Percentiles rank a stretch among this genome's conserved stretches.
Conservation (phyloP, 345 rosid species). For the Salix dunnii region DNA sequence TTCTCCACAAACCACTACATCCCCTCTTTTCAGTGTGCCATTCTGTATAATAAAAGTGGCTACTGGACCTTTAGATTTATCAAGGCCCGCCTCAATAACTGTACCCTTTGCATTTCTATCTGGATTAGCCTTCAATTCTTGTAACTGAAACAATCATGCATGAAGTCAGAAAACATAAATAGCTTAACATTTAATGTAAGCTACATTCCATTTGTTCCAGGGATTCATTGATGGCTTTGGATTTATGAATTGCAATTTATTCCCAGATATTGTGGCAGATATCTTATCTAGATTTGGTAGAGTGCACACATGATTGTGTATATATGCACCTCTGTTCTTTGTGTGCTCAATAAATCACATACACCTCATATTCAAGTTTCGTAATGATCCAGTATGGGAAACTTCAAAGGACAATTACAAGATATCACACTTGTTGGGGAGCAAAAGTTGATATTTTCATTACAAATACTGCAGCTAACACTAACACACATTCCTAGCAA, state of each 20-base stretch:
- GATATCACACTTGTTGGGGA: not conserved
- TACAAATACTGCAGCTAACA: not conserved
- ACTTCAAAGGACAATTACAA: not conserved
- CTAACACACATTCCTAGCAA: not conserved
- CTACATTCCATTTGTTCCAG: not conserved
- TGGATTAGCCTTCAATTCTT: constrained; percentile 98
- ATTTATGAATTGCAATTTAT: not conserved
- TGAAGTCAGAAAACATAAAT: constrained; percentile 25
- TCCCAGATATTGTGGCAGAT: not conserved
- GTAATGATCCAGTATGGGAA: not conserved
- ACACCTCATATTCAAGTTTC: not conserved
- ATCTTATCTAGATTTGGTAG: not conserved
- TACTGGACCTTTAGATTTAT: constrained; percentile 87
- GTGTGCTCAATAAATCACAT: not conserved
- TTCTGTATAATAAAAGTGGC: constrained; percentile 94
- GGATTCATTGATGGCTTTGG: not conserved
- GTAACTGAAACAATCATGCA: constrained; percentile 59
- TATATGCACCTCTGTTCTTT: not conserved
- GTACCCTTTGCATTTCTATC: constrained; percentile 91
- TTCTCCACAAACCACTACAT: constrained; percentile 88
- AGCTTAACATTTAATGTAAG: not conserved
- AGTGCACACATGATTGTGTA: not conserved
- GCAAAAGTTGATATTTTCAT: not conserved
- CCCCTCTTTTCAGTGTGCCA: constrained; percentile 88
- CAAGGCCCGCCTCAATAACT: constrained; percentile 89